phyloP scores from a whole-genome alignment of 2,329 filamentous ascomycete species.

The Karstenula rhodostoma region DNA sequence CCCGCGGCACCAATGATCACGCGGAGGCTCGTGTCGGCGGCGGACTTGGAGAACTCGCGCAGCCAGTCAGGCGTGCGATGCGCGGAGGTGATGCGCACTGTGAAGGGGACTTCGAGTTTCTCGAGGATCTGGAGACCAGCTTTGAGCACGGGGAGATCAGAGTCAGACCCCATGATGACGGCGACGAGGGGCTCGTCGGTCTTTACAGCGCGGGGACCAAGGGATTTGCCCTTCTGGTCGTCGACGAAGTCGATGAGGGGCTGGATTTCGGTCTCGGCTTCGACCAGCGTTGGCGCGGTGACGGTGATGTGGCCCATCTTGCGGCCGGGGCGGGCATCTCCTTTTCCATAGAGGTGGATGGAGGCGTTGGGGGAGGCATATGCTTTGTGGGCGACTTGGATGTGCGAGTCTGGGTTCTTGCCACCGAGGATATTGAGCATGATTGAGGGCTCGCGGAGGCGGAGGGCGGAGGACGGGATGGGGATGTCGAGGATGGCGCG shows the following conservation, averaged over 20 bases:
- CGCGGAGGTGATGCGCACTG: constrained; percentile 79
- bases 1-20: constrained; percentile 60
- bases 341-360: constrained; percentile 92
- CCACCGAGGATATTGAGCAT: constrained; percentile 86
- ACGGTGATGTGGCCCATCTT: constrained; percentile 97
- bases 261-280: constrained; percentile 73
- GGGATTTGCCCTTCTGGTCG: constrained; percentile 56
- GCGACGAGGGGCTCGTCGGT: constrained; percentile 66
- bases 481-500: constrained; percentile 79
- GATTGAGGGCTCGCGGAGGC: constrained; percentile 68
- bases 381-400: constrained; percentile 64
- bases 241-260: constrained; percentile 74
- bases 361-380: constrained; percentile 66
- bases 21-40: constrained; percentile 48
- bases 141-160: constrained; percentile 73
- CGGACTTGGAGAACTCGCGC: constrained; percentile 53
- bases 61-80: constrained; percentile 61
- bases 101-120: constrained; percentile 75
- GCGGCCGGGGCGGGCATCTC: constrained; percentile 79
- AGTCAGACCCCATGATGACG: constrained; percentile 86
- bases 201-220: constrained; percentile 25
- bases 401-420: constrained; percentile 69
- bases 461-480: constrained; percentile 58
- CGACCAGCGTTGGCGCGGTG: constrained; percentile 71
- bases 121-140: constrained; percentile 72